A percentile compares a stretch with the other conserved stretches of the same genome.
Evolutionary conservation across 495 filamentous ascomycete genomes (phyloP).

Genomic region (Xylaria telfairii): DNA sequence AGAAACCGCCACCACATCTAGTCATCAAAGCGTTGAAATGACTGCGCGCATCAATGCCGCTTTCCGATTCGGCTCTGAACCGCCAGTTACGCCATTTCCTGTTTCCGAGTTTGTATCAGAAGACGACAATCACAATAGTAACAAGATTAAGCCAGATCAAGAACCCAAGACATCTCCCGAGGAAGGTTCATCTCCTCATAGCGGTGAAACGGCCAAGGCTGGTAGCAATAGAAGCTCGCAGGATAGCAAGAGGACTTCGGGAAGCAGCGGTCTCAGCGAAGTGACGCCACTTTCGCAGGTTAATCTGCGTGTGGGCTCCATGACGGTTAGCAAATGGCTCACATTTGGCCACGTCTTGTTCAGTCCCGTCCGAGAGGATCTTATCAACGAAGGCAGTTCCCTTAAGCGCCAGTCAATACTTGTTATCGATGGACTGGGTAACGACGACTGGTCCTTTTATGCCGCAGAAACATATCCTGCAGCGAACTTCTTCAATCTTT

Average conservation of each 20-base stretch:
- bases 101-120: conserved; percentile 60
- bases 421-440: conserved; percentile 84
- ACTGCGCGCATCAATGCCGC: conserved; percentile 51
- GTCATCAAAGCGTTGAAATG: conserved; percentile 55
- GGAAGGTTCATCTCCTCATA: conserved; percentile 47
- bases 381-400: conserved; percentile 56
- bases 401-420: conserved; percentile 70
- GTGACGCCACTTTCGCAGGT: conserved; percentile 71
- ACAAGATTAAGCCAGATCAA: conserved; percentile 36
- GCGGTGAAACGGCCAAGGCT: conserved; percentile 2
- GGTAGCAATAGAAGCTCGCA: conserved; percentile 10
- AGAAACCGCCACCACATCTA: conserved; percentile 43
- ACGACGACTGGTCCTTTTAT: conserved; percentile 98
- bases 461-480: conserved; percentile 88
- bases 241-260: conserved; percentile 50
- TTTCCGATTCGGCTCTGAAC: conserved; percentile 43
- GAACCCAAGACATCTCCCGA: conserved; percentile 36
- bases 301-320: conserved; percentile 79
- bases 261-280: conserved; percentile 50
- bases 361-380: conserved; percentile 84
- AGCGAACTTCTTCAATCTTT: conserved; percentile 85
- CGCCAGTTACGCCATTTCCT: conserved; percentile 56
- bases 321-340: conserved; percentile 77
- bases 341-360: conserved; percentile 95
- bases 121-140: conserved; percentile 55